A percentile compares a stretch with the other conserved stretches of the same genome.
Evolutionary conservation across 2,329 filamentous ascomycete genomes (phyloP).

Genomic region (Fusarium guadeloupense): DNA sequence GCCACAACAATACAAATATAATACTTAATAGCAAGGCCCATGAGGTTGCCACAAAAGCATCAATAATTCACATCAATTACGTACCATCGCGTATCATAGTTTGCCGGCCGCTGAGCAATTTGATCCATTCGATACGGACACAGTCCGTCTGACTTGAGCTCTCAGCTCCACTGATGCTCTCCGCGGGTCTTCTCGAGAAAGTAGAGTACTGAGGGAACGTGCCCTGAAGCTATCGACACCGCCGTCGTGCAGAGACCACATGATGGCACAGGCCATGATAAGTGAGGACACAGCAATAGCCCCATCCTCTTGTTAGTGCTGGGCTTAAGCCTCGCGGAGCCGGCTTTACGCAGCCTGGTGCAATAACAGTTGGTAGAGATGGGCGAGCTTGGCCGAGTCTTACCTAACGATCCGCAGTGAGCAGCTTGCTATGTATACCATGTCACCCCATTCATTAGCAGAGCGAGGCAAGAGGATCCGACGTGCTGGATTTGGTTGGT

Average conservation of each 20-base stretch:
- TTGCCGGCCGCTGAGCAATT: constrained; percentile 18
- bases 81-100: constrained; percentile 25
- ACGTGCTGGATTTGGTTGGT: constrained; percentile 38
- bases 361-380: constrained; percentile 14
- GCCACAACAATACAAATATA: background rate
- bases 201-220: constrained; percentile 35
- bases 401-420: constrained; percentile 37
- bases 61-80: constrained; percentile 11
- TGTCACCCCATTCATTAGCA: constrained; percentile 10
- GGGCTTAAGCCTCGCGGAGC: constrained; percentile 41
- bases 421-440: constrained; percentile 30
- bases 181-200: no score
- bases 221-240: constrained; percentile 44
- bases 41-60: constrained; percentile 24
- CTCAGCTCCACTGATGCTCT: constrained; percentile 37
- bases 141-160: constrained; percentile 8
- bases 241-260: constrained; percentile 40
- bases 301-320: constrained; percentile 37
- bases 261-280: constrained; percentile 29
- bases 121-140: constrained; percentile 1
- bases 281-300: constrained; percentile 36
- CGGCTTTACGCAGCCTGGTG: constrained; percentile 40
- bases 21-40: background rate
- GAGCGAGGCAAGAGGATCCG: constrained; percentile 37
- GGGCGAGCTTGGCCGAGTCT: constrained; percentile 22